Evolutionary conservation across 1,139 yeast species (phyloP), one percentile per base, ranked within the genome.

Genomic region (Nakaseomyces kungkrabaensis): DNA sequence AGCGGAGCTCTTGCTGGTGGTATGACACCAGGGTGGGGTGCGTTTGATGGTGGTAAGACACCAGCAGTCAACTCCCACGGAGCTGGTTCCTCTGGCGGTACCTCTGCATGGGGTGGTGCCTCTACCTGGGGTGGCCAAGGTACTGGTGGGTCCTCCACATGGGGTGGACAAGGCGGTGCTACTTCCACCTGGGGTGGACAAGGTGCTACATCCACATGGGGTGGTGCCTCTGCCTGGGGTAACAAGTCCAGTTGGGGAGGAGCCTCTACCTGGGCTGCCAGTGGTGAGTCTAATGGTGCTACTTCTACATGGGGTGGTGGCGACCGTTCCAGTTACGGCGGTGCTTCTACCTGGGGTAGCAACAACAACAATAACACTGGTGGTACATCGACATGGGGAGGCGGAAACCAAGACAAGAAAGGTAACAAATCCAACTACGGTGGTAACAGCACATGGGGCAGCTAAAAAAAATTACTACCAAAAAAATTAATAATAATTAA

Each of bases 41-140:
- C 76, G 11, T 66, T 68, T 47, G 67, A 62, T 50, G 72, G 74
- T 26, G 75, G 77, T 33, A 70, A 72, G 54, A 76, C 79, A 4
- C 78, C 81, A 3, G 72, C 78, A 5, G 72, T 72, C 8, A 71
- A 70, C 43, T 64, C 72, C 27, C 65, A 66, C 49, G 67, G 73
- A 57, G 64, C 72, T 56, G 50, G 71, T 62, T 59, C 72, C 22
- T 36, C 38, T 36, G 73, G 75, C 17, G 68, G 68, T 26, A 67
- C 74, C 22, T 73, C 79, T 0, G 66, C 78, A 3, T 75, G 78
- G 77, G 76, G 78, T 45, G 70, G 71, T 37, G 73, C 75, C 5
- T 73, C 79, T 9, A 68, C 79, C 1, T 77, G 79, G 72, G 81
- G 79, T 42, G 70, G 71, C 38, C 75, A 74, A 37, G 72, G 71